Evolutionary conservation across 2,329 filamentous ascomycete genomes (phyloP), one percentile per base, ranked within the genome.

Genomic region (Alternaria angustiovoidea): DNA sequence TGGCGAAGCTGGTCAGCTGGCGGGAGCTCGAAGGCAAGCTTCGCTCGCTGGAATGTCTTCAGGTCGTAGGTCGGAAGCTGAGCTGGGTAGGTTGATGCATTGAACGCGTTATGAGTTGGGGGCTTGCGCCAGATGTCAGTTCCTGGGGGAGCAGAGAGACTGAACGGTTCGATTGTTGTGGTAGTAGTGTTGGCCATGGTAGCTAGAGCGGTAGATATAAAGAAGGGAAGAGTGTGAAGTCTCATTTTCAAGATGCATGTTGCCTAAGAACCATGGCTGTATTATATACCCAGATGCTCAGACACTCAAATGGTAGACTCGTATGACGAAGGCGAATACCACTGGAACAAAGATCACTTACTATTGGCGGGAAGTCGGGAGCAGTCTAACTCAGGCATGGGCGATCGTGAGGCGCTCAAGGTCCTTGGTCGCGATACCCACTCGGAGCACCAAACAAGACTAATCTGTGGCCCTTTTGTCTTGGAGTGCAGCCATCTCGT

Each of bases 101-200:
- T 90, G 81, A 91, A 92, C 65, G 85, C 81, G 59, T 88, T 82
- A 14, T 85, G 86, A n/a, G 82, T 79, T 0, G 90, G 89, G 0
- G 89, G 88, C 75, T 92, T 92, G 75, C 89, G 88, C 91, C 91
- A 94, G 73, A 93, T 87, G 77, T 94, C 91, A 36, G 90, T 92
- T 32, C 83, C 83, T 0, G 89, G 83, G 0, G 79, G 86, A 6
- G 76, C 66, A 42, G 70, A 69, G 53, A 78, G 74, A 53, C 54
- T 74, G 73, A 78, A 78, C 12, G 75, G 67, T 1, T 65, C 36
- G 20, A 71, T 52, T 6, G 61, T 69, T 9, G 65, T 73, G 7
- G 65, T 72, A 6, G 64, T 70, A 36, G 69, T 63, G 14, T 43
- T 48, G 2, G 59, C 36, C 60, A 70, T 67, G 39, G 36, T 64